Evolutionary conservation across 768 basidiomycete species (phyloP), one percentile per base, ranked within the genome.

Genomic region (Jaapia argillacea): DNA sequence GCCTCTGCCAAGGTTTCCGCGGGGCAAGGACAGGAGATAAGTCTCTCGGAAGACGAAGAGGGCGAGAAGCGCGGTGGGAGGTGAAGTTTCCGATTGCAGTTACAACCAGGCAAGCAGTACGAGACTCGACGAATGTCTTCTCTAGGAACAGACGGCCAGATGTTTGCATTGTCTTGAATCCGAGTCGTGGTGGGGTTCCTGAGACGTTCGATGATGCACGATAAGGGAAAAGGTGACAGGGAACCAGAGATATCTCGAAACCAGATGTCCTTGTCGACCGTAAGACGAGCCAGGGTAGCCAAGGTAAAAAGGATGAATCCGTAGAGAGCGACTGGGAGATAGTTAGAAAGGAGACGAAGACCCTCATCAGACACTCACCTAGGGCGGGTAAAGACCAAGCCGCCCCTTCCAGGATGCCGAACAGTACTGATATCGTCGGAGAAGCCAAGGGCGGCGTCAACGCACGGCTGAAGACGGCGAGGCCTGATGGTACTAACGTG

Each of bases 51-150:
- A 37, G 57, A 58, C 37, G 46, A 46, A n/a, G 62, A 61, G 12
- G 28, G 16, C 16, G 28, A 38, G 7, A 38, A 21, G 22, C 37
- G 37, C 28, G 57, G 58, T n/a, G 41, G 62, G 66, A 26, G 52
- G 54, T 33, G 28, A 16, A 10, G 16, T 33, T 33, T 33, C 28
- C 28, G 28, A 16, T 33, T 16, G 28, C 28, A 33, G 10, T 10
- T 16, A 16, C 28, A 33, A 16, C 28, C 28, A 10, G 28, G 28
- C 28, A 33, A 10, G 28, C 28, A 33, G 16, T 33, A 33, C 28
- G 10, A 10, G n/a, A n/a, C n/a, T n/a, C n/a, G n/a, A 10, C 28
- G 10, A 16, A 33, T 33, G 16, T 33, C 28, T 16, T 33, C 28
- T 10, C 28, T 33, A 10, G 28, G 10, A 10, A 16, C 28, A 16